Evolutionary conservation across 2,329 filamentous ascomycete genomes (phyloP).

Genomic region (Fusarium sp.): DNA sequence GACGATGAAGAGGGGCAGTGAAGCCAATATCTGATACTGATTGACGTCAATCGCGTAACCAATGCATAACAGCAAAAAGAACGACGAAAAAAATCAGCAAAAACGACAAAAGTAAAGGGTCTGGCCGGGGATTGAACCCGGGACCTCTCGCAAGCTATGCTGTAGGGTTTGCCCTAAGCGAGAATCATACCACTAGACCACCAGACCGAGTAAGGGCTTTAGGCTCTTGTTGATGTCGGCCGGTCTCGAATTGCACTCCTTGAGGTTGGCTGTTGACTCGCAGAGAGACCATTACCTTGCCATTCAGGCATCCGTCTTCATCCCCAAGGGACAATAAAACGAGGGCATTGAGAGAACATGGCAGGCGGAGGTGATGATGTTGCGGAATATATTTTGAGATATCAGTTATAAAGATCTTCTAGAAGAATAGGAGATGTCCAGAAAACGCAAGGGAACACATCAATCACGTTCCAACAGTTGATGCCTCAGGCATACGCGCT

Average conservation of each 20-base stretch:
- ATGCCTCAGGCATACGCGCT: not conserved
- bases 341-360: not conserved
- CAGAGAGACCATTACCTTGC: not conserved
- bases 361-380: too few relatives aligned
- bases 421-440: not conserved
- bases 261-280: not conserved
- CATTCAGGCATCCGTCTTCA: not conserved
- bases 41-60: not conserved
- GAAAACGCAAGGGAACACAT: not conserved
- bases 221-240: not conserved
- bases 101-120: conserved; percentile 49
- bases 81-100: not conserved
- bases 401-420: not conserved
- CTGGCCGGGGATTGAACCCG: conserved; percentile 61
- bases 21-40: not conserved
- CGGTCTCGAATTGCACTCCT: not conserved
- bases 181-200: conserved; percentile 78
- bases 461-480: not conserved
- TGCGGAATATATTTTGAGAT: not conserved
- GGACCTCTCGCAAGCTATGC: conserved; percentile 58
- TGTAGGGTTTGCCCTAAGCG: conserved; percentile 69
- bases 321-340: not conserved
- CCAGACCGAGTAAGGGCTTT: conserved; percentile 49
- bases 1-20: not conserved
- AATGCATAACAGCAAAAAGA: not conserved